Evolutionary conservation across 768 basidiomycete genomes (phyloP), one percentile per base, ranked within the genome.

Genomic region (Mycena maculata): DNA sequence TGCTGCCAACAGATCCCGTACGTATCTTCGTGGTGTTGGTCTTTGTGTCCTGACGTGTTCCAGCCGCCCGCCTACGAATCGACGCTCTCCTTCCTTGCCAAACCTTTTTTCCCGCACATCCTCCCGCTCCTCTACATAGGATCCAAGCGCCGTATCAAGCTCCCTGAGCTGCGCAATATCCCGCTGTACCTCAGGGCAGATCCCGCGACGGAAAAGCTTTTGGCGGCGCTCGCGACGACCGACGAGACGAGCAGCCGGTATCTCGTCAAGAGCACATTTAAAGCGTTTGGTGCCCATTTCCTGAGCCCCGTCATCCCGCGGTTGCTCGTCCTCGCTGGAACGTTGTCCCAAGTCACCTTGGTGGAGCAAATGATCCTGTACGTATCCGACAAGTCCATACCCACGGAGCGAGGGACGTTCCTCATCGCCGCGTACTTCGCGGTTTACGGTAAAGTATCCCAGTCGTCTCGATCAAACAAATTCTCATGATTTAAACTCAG

Each of bases 21-120:
- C n/a, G n/a, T n/a, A n/a, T n/a, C n/a, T n/a, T n/a, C n/a, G n/a
- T n/a, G n/a, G n/a, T n/a, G n/a, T n/a, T n/a, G n/a, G n/a, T n/a
- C n/a, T n/a, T n/a, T n/a, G n/a, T n/a, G n/a, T n/a, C n/a, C n/a
- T n/a, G n/a, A n/a, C n/a, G n/a, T n/a, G n/a, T n/a, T n/a, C n/a
- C n/a, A n/a, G n/a, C 49, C 60, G 22, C 60, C 60, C 18, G 60
- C 60, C n/a, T 62, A 62, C 50, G 60, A 62, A 44, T 62, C 60
- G 27, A 62, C 60, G 18, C 60, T 62, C 30, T 62, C 60, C 41
- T 62, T 62, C 30, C 39, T 62, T 28, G 50, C 44, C 60, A 62
- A 53, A 20, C 60, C 60, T 18, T 62, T 62, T 38, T 62, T 62
- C 49, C 60, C 60, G 38, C 60, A 62, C 49, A 28, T 62, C 18